Base-by-base conservation (phyloP, 345 rosid species). In the Eucalyptus pumila region DNA sequence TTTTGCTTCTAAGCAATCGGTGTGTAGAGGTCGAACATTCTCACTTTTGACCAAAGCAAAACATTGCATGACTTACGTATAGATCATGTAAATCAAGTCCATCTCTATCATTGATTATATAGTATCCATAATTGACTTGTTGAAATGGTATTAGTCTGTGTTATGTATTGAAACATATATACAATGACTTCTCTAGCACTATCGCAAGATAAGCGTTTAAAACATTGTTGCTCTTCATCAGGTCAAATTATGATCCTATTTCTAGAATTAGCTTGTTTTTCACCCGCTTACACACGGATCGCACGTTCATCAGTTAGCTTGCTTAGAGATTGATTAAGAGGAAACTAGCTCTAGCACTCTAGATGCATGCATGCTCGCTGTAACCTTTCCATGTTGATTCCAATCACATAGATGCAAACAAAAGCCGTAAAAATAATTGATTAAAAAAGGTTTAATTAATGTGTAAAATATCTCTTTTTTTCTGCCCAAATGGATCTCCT, bases 201-300 rank as follows among this genome's bases (percentile, higher is more conserved):
- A 32, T 0, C 0, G 0, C 3, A 65, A 2, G 37, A 65, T 65
- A n/a, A 65, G 37, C 10, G 0, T 65, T 52, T 30, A 65, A 65
- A 65, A 65, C 5, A n/a, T 65, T 0, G 37, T 65, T n/a, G 72
- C 32, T 65, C 72, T 65, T 65, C 0, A n/a, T n/a, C 11, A 4
- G 6, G n/a, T 65, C 37, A 14, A 65, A 65, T 65, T 32, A 65
- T 30, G 37, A 65, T 62, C 32, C 69, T 6, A 62, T 62, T 62
- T 30, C 69, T 27, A 62, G 34, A 27, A 62, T 30, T 62, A 27
- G 44, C 80, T 17, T 0, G 10, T 69, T 17, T 72, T 37, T 72
- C 1, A 37, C 81, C 27, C 5, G 27, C 45, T 9, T 0, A 69
- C 44, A 9, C 81, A 72, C 4, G 81, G 21, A 19, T 10, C 44